These are phyloP conservation scores for Marasmius fiardii DNA, from an alignment of 1,284 basidiomycete genomes.

Conservation along the genomic window DNA sequence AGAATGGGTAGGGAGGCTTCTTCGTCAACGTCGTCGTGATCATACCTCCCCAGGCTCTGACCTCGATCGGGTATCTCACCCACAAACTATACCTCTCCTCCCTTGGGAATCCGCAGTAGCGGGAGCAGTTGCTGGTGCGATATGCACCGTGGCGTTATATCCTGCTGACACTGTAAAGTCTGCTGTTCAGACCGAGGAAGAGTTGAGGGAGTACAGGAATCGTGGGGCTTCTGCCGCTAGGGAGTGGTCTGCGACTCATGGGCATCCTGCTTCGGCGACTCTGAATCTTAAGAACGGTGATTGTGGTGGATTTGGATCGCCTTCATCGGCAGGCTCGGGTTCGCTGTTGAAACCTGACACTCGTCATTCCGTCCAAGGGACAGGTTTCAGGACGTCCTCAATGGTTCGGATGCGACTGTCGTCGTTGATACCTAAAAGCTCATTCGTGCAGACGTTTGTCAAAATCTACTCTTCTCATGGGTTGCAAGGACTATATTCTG, in stretches of 20 bases:
- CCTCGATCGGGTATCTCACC: too few relatives aligned
- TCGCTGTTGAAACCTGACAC: not conserved
- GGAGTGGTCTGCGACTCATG: slow-evolving; percentile 10
- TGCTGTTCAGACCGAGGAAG: slow-evolving; percentile 85
- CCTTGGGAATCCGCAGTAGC: slow-evolving; percentile 80
- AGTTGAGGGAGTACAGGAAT: slow-evolving; percentile 46
- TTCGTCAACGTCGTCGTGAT: slow-evolving; percentile 39
- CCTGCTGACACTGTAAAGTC: slow-evolving; percentile 90
- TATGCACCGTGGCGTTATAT: slow-evolving; percentile 67
- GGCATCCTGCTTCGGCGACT: not conserved
- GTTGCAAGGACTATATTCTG: slow-evolving; percentile 77
- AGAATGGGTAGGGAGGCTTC: slow-evolving; percentile 63
- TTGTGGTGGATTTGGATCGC: not conserved
- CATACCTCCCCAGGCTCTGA: slow-evolving; percentile 13
- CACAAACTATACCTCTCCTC: slow-evolving; percentile 34
- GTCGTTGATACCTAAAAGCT: slow-evolving; percentile 21
- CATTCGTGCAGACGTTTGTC: slow-evolving; percentile 64
- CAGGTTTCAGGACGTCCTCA: not conserved
- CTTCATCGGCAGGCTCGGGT: not conserved
- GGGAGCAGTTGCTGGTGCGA: slow-evolving; percentile 62
- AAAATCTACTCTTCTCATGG: slow-evolving; percentile 76
- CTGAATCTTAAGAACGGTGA: not conserved
- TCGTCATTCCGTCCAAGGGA: not conserved
- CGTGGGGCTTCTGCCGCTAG: slow-evolving; percentile 14
- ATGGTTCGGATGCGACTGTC: not conserved